Evolutionary conservation across 2,329 filamentous ascomycete species (phyloP).

Genomic region (Acrocalymma vagum): DNA sequence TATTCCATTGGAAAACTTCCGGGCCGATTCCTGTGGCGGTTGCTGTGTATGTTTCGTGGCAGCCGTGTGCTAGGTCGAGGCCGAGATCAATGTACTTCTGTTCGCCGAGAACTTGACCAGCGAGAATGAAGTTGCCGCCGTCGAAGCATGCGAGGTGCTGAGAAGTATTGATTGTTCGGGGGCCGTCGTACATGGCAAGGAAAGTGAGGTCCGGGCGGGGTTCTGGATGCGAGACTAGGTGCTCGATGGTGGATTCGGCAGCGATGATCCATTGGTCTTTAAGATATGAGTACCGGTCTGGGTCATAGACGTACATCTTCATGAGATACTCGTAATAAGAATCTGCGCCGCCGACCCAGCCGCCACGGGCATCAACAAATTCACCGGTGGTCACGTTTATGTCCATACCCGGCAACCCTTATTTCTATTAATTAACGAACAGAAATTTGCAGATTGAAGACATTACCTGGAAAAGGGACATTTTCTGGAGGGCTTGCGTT

Average conservation of each 20-base stretch:
- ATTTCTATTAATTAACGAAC: too few relatives aligned
- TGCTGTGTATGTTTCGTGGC: slow-evolving; percentile 74
- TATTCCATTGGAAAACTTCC: slow-evolving; percentile 61
- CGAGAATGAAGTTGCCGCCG: slow-evolving; percentile 86
- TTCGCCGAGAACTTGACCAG: slow-evolving; percentile 72
- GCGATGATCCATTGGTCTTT: slow-evolving; percentile 77
- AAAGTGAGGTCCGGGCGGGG: slow-evolving; percentile 77
- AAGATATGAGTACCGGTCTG: slow-evolving; percentile 68
- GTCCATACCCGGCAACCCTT: slow-evolving; percentile 72
- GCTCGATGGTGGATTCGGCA: slow-evolving; percentile 76
- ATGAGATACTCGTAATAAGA: slow-evolving; percentile 91
- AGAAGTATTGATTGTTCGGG: slow-evolving; percentile 45
- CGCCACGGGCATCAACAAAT: slow-evolving; percentile 73
- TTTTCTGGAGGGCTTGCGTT: slow-evolving; percentile 67
- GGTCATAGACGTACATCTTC: slow-evolving; percentile 89
- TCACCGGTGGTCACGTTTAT: slow-evolving; percentile 71
- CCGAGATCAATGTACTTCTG: slow-evolving; percentile 78
- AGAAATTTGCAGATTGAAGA: too few relatives aligned
- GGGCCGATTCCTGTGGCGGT: slow-evolving; percentile 81
- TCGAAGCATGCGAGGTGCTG: slow-evolving; percentile 78
- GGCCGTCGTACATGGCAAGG: slow-evolving; percentile 65
- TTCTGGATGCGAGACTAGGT: slow-evolving; percentile 74
- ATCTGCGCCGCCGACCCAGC: slow-evolving; percentile 81
- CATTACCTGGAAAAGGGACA: slow-evolving; percentile 83
- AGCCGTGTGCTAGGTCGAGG: slow-evolving; percentile 74